A percentile compares a stretch with the other conserved stretches of the same genome.
Conservation (phyloP, 208 protist genomes). For the Trypanosoma avium region DNA sequence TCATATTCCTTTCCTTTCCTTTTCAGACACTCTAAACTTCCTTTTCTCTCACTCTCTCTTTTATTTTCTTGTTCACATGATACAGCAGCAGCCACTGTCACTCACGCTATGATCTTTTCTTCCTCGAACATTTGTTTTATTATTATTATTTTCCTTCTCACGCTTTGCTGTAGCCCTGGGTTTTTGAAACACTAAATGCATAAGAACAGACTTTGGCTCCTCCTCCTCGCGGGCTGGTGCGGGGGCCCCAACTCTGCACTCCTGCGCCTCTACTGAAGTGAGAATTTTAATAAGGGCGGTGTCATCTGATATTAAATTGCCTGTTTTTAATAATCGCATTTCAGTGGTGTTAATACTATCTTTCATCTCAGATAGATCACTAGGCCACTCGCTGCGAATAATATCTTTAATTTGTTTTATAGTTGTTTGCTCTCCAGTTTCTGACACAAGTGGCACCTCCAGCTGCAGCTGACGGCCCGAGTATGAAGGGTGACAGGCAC, state of each 20-base stretch:
- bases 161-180: not conserved
- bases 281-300: conserved; percentile 38
- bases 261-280: conserved; percentile 31
- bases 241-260: conserved; percentile 26
- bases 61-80: conserved; percentile 33
- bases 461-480: conserved; percentile 64
- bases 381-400: conserved; percentile 64
- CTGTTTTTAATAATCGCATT: conserved; percentile 69
- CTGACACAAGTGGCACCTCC: conserved; percentile 41
- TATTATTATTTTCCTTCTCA: conserved; percentile 7
- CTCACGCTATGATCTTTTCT: not conserved
- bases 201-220: conserved; percentile 37
- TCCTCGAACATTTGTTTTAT: not conserved
- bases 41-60: too few species aligned
- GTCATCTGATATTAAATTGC: conserved; percentile 48
- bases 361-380: conserved; percentile 50
- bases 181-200: conserved; percentile 62
- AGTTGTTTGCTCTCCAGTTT: conserved; percentile 44
- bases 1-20: too few species aligned
- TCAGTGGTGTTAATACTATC: conserved; percentile 30
- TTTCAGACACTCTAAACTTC: too few species aligned
- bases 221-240: conserved; percentile 20
- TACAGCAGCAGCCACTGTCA: conserved; percentile 37
- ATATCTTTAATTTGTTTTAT: conserved; percentile 40
- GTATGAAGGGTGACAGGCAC: conserved; percentile 55